A percentile compares a stretch with the other conserved stretches of the same genome.
Conservation (phyloP, 108 stramenopile genomes). For the Nannochloropsis gaditana region DNA sequence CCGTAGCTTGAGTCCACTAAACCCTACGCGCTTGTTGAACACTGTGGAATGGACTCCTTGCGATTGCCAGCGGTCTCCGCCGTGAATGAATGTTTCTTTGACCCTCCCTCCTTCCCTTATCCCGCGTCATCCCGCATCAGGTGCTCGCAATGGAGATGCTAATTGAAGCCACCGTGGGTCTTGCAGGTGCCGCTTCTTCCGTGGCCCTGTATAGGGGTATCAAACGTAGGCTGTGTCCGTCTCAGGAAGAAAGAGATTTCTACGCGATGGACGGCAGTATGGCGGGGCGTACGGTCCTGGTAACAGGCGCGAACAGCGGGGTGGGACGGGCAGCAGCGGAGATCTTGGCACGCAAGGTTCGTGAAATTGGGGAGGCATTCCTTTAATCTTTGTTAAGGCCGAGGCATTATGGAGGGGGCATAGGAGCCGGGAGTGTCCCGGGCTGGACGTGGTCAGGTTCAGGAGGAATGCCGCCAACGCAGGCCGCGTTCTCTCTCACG, state of each 20-base stretch:
- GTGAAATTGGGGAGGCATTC: neutral
- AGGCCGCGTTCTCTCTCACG: neutral
- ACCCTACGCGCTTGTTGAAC: too few species aligned
- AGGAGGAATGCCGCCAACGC: too few species aligned
- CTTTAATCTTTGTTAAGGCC: too few species aligned
- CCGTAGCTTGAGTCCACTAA: too few species aligned
- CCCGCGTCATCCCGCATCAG: too few species aligned
- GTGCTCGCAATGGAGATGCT: neutral
- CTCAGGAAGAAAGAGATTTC: neutral
- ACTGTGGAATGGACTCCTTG: too few species aligned
- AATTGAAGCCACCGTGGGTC: neutral
- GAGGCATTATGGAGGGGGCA: too few species aligned
- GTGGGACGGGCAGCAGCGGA: slow-evolving; percentile 33
- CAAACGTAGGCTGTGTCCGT: neutral
- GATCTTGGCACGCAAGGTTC: slow-evolving; percentile 23
- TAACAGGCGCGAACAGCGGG: slow-evolving; percentile 38
- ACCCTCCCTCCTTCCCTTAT: too few species aligned
- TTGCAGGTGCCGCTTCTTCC: neutral
- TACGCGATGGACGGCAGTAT: slow-evolving; percentile 21
- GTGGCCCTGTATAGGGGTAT: neutral
- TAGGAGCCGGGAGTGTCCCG: too few species aligned
- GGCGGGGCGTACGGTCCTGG: slow-evolving; percentile 32
- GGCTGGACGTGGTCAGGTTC: too few species aligned
- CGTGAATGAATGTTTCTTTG: too few species aligned
- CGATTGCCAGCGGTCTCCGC: too few species aligned